Conservation (phyloP, 106 monocot genomes). For the Triglochin maritima region DNA sequence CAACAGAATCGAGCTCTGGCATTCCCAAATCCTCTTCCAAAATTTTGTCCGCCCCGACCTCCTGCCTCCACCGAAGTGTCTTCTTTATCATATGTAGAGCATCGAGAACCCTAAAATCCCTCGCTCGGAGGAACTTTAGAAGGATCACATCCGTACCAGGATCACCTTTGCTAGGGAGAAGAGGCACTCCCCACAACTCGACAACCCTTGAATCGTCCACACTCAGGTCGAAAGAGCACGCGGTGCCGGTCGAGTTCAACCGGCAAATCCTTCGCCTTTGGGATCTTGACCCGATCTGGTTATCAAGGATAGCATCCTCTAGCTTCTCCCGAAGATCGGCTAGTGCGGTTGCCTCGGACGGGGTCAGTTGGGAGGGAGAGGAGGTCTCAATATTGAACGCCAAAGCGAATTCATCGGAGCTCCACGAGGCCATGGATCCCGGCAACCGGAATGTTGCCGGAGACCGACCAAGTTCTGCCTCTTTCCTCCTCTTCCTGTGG, state of each 20-base stretch:
- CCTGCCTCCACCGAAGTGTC: conserved; percentile 39
- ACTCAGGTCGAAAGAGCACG: too few relatives aligned
- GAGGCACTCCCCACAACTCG: conserved; percentile 49
- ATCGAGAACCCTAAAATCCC: conserved; percentile 25
- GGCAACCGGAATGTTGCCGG: too few relatives aligned
- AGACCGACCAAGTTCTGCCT: too few relatives aligned
- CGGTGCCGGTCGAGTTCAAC: not conserved
- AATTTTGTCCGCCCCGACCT: conserved; percentile 24
- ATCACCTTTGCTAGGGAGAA: conserved; percentile 40
- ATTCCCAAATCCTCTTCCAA: conserved; percentile 16
- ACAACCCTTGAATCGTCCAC: not conserved
- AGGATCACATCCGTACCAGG: conserved; percentile 35
- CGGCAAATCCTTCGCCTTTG: not conserved
- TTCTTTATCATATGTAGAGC: conserved; percentile 38
- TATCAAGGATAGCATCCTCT: conserved; percentile 26
- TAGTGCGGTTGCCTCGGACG: conserved; percentile 32
- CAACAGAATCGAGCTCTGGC: conserved; percentile 6
- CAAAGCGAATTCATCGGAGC: too few relatives aligned
- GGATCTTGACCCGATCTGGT: conserved; percentile 11
- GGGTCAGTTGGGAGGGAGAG: not conserved
- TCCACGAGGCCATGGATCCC: too few relatives aligned
- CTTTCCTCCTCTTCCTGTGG: too few relatives aligned
- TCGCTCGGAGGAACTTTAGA: conserved; percentile 43
- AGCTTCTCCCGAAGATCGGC: conserved; percentile 27
- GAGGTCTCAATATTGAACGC: too few relatives aligned